Evolutionary conservation across 495 filamentous ascomycete genomes (phyloP), one percentile per base, ranked within the genome.

Genomic region (Diplogelasinospora grovesii): DNA sequence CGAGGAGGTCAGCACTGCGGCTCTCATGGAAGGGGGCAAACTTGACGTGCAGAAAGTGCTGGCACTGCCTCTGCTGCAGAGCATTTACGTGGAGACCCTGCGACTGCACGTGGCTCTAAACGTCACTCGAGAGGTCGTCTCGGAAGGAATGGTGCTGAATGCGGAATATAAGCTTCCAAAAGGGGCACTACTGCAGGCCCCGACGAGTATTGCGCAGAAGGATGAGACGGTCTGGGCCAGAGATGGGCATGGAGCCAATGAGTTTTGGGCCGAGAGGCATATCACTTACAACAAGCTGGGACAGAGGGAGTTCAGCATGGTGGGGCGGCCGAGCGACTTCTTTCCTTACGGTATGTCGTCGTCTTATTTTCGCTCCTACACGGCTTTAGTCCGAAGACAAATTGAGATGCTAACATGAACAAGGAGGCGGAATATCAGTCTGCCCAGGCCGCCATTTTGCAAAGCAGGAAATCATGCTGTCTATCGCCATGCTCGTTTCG

Each of bases 401-500:
- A n/a, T n/a, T n/a, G 27, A 35, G 23, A 21, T 2, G 32, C 28
- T 31, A 5, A 32, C 9, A 24, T 14, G 38, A 8, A 8, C n/a
- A 11, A 52, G 60, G 60, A 13, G 70, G 67, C 4, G 70, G 69
- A 2, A 33, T 61, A 16, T 52, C 60, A 11, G 58, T 65, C 1
- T 70, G 70, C 27, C 70, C 75, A 14, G 64, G 73, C 19, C 67
- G 69, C 16, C 44, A 54, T 22, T 71, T 77, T 39, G 69, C 68
- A 0, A 72, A 77, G 52, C 54, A 60, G 34, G 58, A 73, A 42
- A 68, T 76, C 10, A 40, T 80, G 20, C 44, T 62, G n/a, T 61
- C 71, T 5, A 51, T 68, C 2, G 71, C 69, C 18, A 54, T 70
- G 3, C 58, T 81, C 15, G 45, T 79, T 6, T 54, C 65, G 7